Evolutionary conservation across 768 basidiomycete species (phyloP), one percentile per base, ranked within the genome.

Genomic region (Lactarius sp.): DNA sequence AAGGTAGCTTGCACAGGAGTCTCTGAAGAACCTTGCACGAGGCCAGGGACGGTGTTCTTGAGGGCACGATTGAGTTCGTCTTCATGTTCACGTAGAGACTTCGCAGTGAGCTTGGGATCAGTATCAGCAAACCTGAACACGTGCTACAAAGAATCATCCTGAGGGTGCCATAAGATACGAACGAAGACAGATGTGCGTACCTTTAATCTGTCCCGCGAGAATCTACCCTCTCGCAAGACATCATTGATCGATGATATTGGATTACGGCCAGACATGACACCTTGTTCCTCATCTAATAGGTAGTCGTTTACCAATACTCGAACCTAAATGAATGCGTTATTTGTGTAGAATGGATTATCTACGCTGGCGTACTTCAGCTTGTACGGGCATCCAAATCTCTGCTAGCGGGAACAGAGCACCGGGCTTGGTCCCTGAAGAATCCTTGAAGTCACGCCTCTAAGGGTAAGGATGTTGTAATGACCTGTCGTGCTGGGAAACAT

Each of bases 201-300:
- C 80, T 93, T 95, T 54, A 82, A 77, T 73, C 79, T 88, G 69
- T 98, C 94, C 62, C 94, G 81, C 31, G 77, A 78, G 67, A 88
- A 85, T 69, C 85, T 88, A 41, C 92, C 90, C 59, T 92, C 91
- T 16, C 93, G 83, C 44, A 99, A 81, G 14, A 92, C 87, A 68
- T 98, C 97, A 69, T 95, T 97, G 73, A 98, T 93, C 1, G 95
- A 94, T 0, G 87, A 85, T 65, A 98, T 88, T 7, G 92, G 92
- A 72, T 95, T 94, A 51, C 94, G 82, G 6, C 90, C 87, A 22
- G 90, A 81, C 9, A 85, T 80, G 6, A 85, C 80, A 9, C 89
- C 88, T 75, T 86, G 86, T 66, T 92, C 88, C 68, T 96, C 94
- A 74, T 94, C 92, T n/a, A 87, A 88, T 2, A 99, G 79, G 76